These are phyloP conservation scores for Sporothrix phasma DNA, from an alignment of 2,329 filamentous ascomycete genomes.

Conservation along the genomic window DNA sequence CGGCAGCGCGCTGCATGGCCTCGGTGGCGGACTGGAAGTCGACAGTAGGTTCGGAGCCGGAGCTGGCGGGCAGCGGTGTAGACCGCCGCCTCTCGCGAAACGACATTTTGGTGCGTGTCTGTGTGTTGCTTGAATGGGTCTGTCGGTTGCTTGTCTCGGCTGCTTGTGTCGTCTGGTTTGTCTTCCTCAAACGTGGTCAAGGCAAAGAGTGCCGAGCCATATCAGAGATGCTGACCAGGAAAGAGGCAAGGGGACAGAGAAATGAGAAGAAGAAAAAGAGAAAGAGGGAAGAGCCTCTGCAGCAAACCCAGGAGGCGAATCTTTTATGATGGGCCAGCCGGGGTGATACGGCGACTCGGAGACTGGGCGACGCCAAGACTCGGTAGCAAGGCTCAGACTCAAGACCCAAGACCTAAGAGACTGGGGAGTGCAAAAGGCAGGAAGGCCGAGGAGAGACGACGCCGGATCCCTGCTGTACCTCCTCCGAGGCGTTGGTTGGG, in stretches of 20 bases:
- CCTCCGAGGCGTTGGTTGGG: neutral
- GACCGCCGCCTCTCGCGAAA: constrained; percentile 12
- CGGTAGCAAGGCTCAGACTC: no score
- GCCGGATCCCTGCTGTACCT: neutral
- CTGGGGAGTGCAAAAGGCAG: neutral
- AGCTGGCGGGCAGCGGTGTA: constrained; percentile 13
- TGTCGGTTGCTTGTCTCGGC: neutral
- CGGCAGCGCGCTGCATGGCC: constrained; percentile 25
- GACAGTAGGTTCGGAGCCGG: constrained; percentile 16
- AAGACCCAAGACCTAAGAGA: no score
- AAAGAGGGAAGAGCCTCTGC: neutral
- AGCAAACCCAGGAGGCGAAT: neutral
- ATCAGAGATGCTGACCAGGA: neutral
- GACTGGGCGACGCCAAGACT: no score
- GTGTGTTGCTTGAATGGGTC: neutral
- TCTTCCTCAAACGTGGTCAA: neutral
- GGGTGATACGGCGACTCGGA: no score
- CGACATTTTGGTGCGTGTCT: constrained; percentile 4
- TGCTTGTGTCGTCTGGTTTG: neutral
- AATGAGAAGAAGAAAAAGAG: constrained; percentile 8
- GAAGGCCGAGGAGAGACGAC: neutral
- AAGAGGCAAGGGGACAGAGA: neutral
- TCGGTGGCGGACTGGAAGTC: constrained; percentile 23
- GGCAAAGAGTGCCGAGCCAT: constrained; percentile 3
- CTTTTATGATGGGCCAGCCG: neutral